Percentiles rank a stretch among this genome's conserved stretches.
These are phyloP conservation scores for Shiraia bambusicola DNA, from an alignment of 2,329 filamentous ascomycete species.

Conservation along the genomic window DNA sequence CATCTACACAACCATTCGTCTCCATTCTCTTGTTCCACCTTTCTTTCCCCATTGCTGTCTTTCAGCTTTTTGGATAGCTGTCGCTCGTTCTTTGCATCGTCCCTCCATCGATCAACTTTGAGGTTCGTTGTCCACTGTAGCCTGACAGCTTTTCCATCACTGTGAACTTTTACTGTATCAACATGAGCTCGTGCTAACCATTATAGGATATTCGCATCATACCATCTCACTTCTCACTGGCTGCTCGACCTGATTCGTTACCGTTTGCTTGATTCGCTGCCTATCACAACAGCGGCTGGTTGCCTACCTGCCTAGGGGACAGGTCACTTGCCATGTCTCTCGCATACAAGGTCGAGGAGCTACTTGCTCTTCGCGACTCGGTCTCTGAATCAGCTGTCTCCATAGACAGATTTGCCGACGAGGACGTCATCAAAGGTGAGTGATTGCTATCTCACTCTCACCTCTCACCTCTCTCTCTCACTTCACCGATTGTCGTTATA, in stretches of 20 bases:
- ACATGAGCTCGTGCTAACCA: conserved; percentile 5
- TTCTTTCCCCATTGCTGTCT: conserved; percentile 43
- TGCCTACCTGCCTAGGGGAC: conserved; percentile 9
- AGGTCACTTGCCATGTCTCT: conserved; percentile 29
- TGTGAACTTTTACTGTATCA: background rate
- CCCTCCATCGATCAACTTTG: conserved; percentile 33
- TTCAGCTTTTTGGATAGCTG: conserved; percentile 44
- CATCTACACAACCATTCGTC: conserved; percentile 42
- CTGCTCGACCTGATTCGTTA: conserved; percentile 10
- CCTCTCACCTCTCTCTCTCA: conserved; percentile 13
- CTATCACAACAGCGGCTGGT: conserved; percentile 8
- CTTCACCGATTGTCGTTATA: background rate
- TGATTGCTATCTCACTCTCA: conserved; percentile 5
- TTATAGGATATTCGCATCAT: conserved; percentile 41
- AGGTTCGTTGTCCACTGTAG: conserved; percentile 21
- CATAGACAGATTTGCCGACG: conserved; percentile 45
- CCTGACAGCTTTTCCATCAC: background rate
- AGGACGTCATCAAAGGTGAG: conserved; percentile 48
- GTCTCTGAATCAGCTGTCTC: conserved; percentile 47
- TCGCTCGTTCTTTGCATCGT: conserved; percentile 34
- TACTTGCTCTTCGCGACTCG: conserved; percentile 45
- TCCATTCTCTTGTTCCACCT: conserved; percentile 38
- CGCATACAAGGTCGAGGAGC: conserved; percentile 45
- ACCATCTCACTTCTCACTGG: conserved; percentile 37
- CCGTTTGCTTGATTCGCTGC: conserved; percentile 8